phyloP scores from a whole-genome alignment of 148 eudicot species.

The Cornus suecica region DNA sequence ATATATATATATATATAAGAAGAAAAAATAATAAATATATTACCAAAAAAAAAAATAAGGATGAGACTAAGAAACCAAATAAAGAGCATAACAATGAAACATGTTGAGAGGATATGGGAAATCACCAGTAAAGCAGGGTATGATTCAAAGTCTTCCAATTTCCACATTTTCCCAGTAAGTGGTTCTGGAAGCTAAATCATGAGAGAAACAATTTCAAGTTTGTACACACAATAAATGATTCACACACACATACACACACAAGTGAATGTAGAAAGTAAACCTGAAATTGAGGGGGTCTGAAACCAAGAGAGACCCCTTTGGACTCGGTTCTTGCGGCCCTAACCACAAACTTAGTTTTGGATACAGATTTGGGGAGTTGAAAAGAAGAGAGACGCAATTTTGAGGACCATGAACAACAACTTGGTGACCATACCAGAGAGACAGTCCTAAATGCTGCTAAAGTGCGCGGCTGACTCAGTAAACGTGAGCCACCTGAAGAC shows the following conservation, averaged over 20 bases:
- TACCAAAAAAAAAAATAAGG: too few species aligned
- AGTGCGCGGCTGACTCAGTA: slow-evolving; percentile 3
- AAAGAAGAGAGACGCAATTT: not conserved
- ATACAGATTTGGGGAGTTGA: not conserved
- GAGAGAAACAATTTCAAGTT: not conserved
- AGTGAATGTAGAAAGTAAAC: slow-evolving; percentile 15
- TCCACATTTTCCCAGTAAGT: not conserved
- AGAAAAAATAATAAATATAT: too few species aligned
- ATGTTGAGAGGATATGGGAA: not conserved
- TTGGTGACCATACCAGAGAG: not conserved
- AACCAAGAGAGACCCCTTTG: slow-evolving; percentile 2
- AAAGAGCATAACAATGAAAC: not conserved
- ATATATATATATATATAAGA: too few species aligned
- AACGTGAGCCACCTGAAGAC: not conserved
- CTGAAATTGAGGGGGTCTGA: slow-evolving; percentile 65
- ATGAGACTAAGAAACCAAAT: too few species aligned
- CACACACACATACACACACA: not conserved
- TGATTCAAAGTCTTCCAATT: slow-evolving; percentile 5
- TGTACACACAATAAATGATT: not conserved
- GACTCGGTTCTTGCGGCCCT: slow-evolving; percentile 4
- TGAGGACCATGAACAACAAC: not conserved
- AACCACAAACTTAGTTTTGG: not conserved
- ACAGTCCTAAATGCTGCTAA: not conserved
- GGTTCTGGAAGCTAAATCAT: not conserved
- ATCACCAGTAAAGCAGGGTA: not conserved